Base-by-base conservation (phyloP, 2,329 filamentous ascomycete species). In the Claviceps sp. region DNA sequence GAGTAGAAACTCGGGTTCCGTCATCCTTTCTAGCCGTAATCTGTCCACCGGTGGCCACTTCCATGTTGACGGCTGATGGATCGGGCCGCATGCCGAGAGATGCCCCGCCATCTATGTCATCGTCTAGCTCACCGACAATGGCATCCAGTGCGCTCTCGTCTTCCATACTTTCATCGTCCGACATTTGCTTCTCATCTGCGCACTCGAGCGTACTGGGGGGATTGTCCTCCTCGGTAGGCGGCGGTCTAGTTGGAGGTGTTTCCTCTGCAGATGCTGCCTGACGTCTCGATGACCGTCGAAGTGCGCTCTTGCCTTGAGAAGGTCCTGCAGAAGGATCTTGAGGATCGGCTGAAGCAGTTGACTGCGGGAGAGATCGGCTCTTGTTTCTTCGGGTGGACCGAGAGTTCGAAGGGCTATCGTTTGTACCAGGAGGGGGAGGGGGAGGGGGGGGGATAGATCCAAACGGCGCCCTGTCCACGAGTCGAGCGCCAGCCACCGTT, bases 11-110 rank as follows among this genome's bases (percentile, higher is more conserved):
- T 54, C 87, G 77, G 3, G 88, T 94, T 5, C 91, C 91, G 64
- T 96, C 90, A 60, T 96, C 91, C 62, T 93, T 91, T 49, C 86
- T 85, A 41, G 91, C 91, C 1, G 88, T 95, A 14, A 96, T 85
- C 63, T 89, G 94, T 14, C 89, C 91, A 20, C 84, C 86, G 18
- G 86, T 82, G 41, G 84, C 89, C 43, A 96, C 81, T 66, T 97
- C 91, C 64, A 98, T 79, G 61, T 89, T 96, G 36, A 97, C 89
- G 5, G 93, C 90, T 4, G 87, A 85, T 2, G 89, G 87, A 6
- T 85, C 77, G n/a, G 78, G 74, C 16, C 53, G 37, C 11, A 60
- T 56, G n/a, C 72, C 70, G 2, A 79, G 77, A 51, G 85, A 83
- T 48, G 88, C 70, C 2, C 79, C 78, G 52, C 85, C 84, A 49